phyloP scores from a whole-genome alignment of 768 basidiomycete genomes.

The Multifurca ochricompacta region DNA sequence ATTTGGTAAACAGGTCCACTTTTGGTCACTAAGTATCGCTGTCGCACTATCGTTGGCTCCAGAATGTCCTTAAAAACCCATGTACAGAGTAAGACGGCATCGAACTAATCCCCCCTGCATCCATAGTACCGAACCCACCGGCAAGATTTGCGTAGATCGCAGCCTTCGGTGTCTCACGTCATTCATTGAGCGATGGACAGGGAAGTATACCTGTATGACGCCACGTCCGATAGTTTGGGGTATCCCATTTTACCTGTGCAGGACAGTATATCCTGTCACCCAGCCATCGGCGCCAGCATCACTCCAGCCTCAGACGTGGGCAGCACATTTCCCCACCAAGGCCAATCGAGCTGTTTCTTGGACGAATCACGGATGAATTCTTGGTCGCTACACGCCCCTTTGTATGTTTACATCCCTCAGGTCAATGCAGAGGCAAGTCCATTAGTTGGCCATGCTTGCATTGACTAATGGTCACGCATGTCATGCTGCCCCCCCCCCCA shows the following conservation, averaged over 20 bases:
- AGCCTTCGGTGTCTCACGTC: neutral
- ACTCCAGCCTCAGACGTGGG: neutral
- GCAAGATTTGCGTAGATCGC: neutral
- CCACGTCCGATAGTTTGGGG: neutral
- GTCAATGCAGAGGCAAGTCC: neutral
- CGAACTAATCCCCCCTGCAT: neutral
- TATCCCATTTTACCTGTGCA: neutral
- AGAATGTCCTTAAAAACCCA: neutral
- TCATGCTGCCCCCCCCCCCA: neutral
- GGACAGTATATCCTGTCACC: neutral
- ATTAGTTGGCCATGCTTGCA: too few species aligned
- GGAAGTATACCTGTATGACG: too few species aligned
- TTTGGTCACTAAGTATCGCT: too few species aligned
- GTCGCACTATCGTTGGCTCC: too few species aligned
- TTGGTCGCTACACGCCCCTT: neutral
- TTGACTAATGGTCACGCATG: neutral
- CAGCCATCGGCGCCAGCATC: neutral
- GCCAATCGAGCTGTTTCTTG: neutral
- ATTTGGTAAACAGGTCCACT: too few species aligned
- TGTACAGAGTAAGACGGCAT: too few species aligned
- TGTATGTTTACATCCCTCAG: neutral
- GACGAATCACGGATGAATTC: neutral
- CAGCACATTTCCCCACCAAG: neutral
- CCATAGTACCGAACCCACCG: neutral
- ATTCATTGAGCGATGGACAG: neutral